Percentiles rank a stretch among this genome's conserved stretches.
phyloP scores from a whole-genome alignment of 2,329 filamentous ascomycete species.

The Talaromyces amestolkiae region DNA sequence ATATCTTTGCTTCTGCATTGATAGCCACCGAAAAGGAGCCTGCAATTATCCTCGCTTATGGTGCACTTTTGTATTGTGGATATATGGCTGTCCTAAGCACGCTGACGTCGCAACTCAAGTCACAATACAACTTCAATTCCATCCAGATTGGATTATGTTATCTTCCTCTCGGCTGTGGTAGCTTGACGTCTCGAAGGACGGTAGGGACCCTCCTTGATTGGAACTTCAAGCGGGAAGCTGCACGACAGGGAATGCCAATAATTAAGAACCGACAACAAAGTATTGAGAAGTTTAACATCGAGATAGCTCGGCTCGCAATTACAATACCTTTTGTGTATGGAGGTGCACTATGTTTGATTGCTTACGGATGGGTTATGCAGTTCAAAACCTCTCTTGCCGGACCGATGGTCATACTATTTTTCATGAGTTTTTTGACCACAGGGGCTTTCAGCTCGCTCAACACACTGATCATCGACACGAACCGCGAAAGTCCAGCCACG shows the following conservation, averaged over 20 bases:
- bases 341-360: conserved; percentile 25
- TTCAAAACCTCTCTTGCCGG: conserved; percentile 32
- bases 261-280: conserved; percentile 36
- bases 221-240: conserved; percentile 42
- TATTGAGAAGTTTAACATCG: conserved; percentile 43
- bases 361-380: conserved; percentile 45
- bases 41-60: conserved; percentile 9
- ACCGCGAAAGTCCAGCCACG: conserved; percentile 40
- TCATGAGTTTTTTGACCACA: conserved; percentile 39
- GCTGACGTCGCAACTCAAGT: conserved; percentile 37
- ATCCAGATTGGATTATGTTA: conserved; percentile 45
- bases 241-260: conserved; percentile 31
- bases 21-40: conserved; percentile 25
- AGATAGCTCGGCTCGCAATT: conserved; percentile 42
- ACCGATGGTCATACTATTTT: conserved; percentile 40
- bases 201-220: conserved; percentile 43
- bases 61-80: conserved; percentile 12
- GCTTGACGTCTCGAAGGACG: conserved; percentile 38
- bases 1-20: conserved; percentile 25
- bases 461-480: conserved; percentile 11
- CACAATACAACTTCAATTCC: conserved; percentile 39
- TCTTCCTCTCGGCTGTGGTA: conserved; percentile 43
- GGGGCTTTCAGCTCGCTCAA: conserved; percentile 13
- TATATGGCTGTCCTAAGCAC: conserved; percentile 25
- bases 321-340: conserved; percentile 29